phyloP scores from a whole-genome alignment of 2,329 filamentous ascomycete genomes.

The Ophiocordyceps australis region DNA sequence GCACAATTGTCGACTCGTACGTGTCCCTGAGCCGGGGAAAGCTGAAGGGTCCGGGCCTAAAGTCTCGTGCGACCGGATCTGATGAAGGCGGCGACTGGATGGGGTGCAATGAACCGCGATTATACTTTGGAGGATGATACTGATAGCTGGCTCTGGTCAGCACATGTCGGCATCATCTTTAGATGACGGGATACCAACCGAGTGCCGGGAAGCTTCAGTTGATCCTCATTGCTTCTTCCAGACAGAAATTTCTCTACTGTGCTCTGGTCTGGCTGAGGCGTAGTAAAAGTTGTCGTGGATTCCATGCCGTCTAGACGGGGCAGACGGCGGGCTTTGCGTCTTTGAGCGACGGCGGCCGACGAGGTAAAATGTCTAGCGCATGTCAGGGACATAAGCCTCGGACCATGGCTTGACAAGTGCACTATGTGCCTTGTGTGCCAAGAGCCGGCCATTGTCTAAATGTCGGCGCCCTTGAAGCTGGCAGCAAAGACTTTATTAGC shows the following conservation, averaged over 20 bases:
- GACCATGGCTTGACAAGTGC: too few species aligned
- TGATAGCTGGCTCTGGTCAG: constrained; percentile 50
- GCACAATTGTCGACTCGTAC: constrained; percentile 68
- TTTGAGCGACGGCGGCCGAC: too few species aligned
- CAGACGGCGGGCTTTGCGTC: too few species aligned
- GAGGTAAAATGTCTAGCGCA: too few species aligned
- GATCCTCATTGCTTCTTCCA: constrained; percentile 66
- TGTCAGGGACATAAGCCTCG: too few species aligned
- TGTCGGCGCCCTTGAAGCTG: too few species aligned
- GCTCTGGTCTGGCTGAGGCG: constrained; percentile 19
- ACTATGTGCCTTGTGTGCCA: too few species aligned
- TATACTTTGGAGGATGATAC: constrained; percentile 85
- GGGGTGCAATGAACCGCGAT: constrained; percentile 84
- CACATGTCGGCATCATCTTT: too few species aligned
- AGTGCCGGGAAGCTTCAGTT: constrained; percentile 29
- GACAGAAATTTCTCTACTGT: constrained; percentile 11
- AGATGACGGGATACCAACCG: constrained; percentile 19
- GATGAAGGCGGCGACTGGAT: constrained; percentile 77
- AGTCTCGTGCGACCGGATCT: constrained; percentile 75
- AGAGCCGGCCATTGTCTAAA: too few species aligned
- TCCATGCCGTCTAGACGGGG: constrained; percentile 28
- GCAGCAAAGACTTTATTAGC: too few species aligned
- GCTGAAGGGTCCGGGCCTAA: constrained; percentile 80
- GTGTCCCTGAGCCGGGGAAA: constrained; percentile 78
- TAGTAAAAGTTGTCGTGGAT: constrained; percentile 25